Evolutionary conservation across 495 filamentous ascomycete genomes (phyloP), one percentile per base, ranked within the genome.

Genomic region (Chaetomium cochliodes): DNA sequence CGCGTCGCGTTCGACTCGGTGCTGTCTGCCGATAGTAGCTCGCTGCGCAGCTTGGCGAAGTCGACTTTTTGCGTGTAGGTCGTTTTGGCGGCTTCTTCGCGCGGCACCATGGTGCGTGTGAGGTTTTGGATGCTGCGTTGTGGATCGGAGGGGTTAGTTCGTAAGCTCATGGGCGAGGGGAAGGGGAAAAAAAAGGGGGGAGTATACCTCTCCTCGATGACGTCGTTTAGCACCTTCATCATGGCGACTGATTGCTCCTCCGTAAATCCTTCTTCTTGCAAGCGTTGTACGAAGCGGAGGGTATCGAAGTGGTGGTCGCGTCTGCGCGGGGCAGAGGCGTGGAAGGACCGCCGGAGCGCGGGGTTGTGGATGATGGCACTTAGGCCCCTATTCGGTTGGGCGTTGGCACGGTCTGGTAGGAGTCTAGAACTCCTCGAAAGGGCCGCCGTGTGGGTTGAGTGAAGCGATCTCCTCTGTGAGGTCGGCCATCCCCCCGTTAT

Each of bases 41-140:
- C 94, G 28, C 91, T 93, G 73, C 94, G 92, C 22, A 98, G 87
- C 81, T 98, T 97, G n/a, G 94, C 92, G 70, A 99, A 98, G 79
- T 99, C 94, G 62, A 99, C 96, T 77, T 98, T 98, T 73, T 98
- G 96, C 0, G 92, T 96, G 78, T 99, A 99, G 3, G 92, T 96
- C 7, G 91, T 88, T 65, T 88, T 88, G 65, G 89, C 89, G 49
- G 89, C 87, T 66, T 92, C 96, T 78, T 98, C 96, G 71, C 91
- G 90, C n/a, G 96, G 84, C 3, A 99, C 96, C 96, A 99, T 98
- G 13, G 94, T 98, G 62, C 94, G 89, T 0, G 96, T 98, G 23
- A 99, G 80, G 80, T 99, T 98, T 74, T 97, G 96, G 64, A 99
- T 97, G 67, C 91, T 89, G 39, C 12, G 16, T 44, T 16, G 41